These are phyloP conservation scores for Vaccinium vitisidaea DNA, from an alignment of 148 eudicot species.

Conservation along the genomic window DNA sequence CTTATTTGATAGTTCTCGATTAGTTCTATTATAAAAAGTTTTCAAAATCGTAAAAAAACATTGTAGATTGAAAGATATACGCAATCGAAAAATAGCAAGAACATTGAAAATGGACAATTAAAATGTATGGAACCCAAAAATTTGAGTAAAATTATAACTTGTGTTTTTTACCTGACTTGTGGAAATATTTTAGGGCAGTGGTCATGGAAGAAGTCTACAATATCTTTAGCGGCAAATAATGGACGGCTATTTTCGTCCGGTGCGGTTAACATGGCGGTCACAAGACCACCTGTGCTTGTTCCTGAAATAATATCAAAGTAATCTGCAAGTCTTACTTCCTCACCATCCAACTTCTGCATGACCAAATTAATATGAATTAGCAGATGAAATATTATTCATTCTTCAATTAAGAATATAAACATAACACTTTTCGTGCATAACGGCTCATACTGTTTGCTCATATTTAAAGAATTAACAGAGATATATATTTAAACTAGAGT, in stretches of 20 bases:
- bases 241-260: slow-evolving; percentile 29
- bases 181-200: slow-evolving; percentile 33
- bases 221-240: slow-evolving; percentile 29
- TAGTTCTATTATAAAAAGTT: no score
- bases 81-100: no score
- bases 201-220: slow-evolving; percentile 29
- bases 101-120: no score
- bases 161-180: slow-evolving; percentile 22
- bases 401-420: not conserved
- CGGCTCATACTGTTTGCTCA: no score
- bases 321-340: slow-evolving; percentile 26
- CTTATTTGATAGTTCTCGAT: no score
- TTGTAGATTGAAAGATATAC: no score
- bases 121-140: no score
- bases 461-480: not conserved
- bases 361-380: not conserved
- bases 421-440: no score
- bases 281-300: slow-evolving; percentile 34
- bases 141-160: no score
- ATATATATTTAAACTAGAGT: no score
- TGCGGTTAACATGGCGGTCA: slow-evolving; percentile 29
- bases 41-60: no score
- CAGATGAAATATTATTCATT: not conserved
- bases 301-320: slow-evolving; percentile 30
- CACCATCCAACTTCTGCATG: slow-evolving; percentile 28